phyloP scores from a whole-genome alignment of 2,329 filamentous ascomycete species.

The Didymosphaeria variabile region DNA sequence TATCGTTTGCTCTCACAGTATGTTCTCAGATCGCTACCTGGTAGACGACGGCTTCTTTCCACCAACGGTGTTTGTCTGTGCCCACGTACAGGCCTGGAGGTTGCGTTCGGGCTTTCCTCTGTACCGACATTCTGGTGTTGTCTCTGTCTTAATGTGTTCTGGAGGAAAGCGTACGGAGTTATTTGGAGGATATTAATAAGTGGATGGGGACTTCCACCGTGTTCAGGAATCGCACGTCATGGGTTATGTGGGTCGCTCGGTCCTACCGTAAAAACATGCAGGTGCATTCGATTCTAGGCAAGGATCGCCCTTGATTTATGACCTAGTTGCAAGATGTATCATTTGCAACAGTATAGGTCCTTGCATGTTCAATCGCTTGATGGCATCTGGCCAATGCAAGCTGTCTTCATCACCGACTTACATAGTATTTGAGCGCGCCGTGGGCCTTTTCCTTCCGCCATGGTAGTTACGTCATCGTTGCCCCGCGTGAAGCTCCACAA shows the following conservation, averaged over 20 bases:
- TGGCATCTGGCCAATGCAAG: too few relatives aligned
- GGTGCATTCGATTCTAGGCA: constrained; percentile 1
- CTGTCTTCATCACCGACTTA: not conserved
- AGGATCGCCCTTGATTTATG: not conserved
- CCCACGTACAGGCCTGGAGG: constrained; percentile 37
- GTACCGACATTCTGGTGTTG: constrained; percentile 15
- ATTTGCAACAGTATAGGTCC: not conserved
- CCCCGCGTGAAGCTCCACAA: not conserved
- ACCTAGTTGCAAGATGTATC: not conserved
- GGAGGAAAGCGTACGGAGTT: not conserved
- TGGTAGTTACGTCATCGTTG: constrained; percentile 1
- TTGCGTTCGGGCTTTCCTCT: constrained; percentile 21
- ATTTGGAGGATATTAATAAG: not conserved
- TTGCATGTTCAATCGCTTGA: not conserved
- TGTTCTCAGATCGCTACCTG: constrained; percentile 46
- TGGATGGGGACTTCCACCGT: not conserved
- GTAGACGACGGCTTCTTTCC: constrained; percentile 69
- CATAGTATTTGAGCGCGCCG: not conserved
- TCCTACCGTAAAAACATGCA: constrained; percentile 6
- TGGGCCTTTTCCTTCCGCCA: not conserved
- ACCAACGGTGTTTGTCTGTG: constrained; percentile 58
- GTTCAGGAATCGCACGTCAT: constrained; percentile 13
- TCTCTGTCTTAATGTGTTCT: not conserved
- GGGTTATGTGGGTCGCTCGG: constrained; percentile 8
- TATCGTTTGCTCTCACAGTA: not conserved